phyloP scores from a whole-genome alignment of 1,284 basidiomycete genomes.

The Ustilago bromivora region DNA sequence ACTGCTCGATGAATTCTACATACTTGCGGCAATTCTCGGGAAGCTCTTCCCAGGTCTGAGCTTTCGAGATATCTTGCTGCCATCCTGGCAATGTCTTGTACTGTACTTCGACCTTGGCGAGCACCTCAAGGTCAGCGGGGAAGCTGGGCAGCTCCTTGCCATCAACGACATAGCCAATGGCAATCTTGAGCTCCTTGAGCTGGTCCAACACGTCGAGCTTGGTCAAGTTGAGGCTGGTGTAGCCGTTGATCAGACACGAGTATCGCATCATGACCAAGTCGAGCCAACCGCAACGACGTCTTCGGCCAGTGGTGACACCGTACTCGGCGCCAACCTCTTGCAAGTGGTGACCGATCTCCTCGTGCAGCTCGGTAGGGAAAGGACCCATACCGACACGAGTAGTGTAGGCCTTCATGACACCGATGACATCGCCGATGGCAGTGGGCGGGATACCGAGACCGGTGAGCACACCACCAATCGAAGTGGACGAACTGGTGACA shows the following conservation, averaged over 20 bases:
- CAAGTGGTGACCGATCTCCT: slow-evolving; percentile 84
- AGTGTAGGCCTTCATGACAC: slow-evolving; percentile 97
- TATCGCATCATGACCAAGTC: slow-evolving; percentile 95
- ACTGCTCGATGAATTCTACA: slow-evolving; percentile 87
- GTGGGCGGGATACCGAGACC: slow-evolving; percentile 94
- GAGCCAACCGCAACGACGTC: slow-evolving; percentile 95
- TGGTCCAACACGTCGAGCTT: slow-evolving; percentile 93
- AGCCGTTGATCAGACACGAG: slow-evolving; percentile 94
- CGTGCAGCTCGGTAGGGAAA: slow-evolving; percentile 95
- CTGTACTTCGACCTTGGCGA: slow-evolving; percentile 84
- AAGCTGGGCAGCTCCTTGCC: slow-evolving; percentile 85
- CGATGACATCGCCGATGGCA: slow-evolving; percentile 84
- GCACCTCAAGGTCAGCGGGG: slow-evolving; percentile 90
- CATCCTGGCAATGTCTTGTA: slow-evolving; percentile 94
- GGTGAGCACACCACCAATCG: slow-evolving; percentile 94
- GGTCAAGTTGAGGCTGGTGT: slow-evolving; percentile 91
- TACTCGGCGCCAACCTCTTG: slow-evolving; percentile 95
- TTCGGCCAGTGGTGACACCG: slow-evolving; percentile 90
- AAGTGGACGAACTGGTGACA: slow-evolving; percentile 92
- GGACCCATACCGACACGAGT: slow-evolving; percentile 96
- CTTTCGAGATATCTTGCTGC: slow-evolving; percentile 81
- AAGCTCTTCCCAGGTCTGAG: slow-evolving; percentile 80
- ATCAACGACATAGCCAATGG: slow-evolving; percentile 81
- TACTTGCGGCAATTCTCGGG: slow-evolving; percentile 89
- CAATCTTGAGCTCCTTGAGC: slow-evolving; percentile 89